Evolutionary conservation across 2,329 filamentous ascomycete species (phyloP).

Genomic region (Penicillium sp.): DNA sequence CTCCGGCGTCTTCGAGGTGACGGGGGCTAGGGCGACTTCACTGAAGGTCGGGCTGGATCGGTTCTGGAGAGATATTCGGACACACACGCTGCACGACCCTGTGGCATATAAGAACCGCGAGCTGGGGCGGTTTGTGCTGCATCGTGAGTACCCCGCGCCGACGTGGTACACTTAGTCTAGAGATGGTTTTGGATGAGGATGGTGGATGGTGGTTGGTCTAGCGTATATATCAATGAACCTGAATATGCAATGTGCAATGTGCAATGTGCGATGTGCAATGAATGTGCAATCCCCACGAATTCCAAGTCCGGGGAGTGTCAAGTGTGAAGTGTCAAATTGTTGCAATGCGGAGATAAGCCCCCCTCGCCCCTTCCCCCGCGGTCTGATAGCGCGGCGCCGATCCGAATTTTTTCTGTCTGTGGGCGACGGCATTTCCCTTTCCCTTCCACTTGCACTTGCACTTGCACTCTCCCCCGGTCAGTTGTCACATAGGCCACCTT

Average conservation of each 20-base stretch:
- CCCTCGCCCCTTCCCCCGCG: no score
- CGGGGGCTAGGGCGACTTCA: slow-evolving; percentile 62
- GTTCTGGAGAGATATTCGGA: slow-evolving; percentile 70
- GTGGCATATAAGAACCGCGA: slow-evolving; percentile 70
- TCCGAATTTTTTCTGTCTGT: slow-evolving; percentile 20
- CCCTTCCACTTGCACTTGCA: background rate
- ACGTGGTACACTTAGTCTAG: slow-evolving; percentile 64
- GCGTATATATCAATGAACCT: background rate
- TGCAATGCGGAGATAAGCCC: slow-evolving; percentile 6
- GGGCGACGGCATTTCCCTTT: slow-evolving; percentile 6
- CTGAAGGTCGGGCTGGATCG: slow-evolving; percentile 65
- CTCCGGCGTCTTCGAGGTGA: slow-evolving; percentile 66
- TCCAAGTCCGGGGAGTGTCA: background rate
- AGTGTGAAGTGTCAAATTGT: background rate
- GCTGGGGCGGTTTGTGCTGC: slow-evolving; percentile 60
- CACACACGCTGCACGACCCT: slow-evolving; percentile 69
- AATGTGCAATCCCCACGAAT: background rate
- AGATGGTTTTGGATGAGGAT: no score
- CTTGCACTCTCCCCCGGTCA: background rate
- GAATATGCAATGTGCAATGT: no score
- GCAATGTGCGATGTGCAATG: background rate
- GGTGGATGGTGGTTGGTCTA: no score
- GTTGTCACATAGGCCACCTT: background rate
- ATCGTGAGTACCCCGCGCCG: slow-evolving; percentile 61
- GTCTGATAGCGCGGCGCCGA: slow-evolving; percentile 12